Base-by-base conservation (phyloP, 2,329 filamentous ascomycete species). In the Calonectria honghensis region DNA sequence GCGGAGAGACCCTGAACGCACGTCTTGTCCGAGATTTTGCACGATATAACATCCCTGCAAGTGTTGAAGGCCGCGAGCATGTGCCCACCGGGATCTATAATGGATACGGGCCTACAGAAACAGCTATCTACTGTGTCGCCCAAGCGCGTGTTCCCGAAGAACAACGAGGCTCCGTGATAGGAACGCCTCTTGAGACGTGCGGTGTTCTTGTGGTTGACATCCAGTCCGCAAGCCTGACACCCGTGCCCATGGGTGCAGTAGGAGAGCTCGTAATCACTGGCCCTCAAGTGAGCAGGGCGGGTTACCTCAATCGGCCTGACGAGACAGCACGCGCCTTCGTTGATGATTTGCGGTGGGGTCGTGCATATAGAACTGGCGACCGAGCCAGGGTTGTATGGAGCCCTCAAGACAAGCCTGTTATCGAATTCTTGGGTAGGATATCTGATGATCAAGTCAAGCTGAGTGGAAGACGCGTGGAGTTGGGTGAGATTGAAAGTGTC, bases 261-360 rank as follows among this genome's bases (percentile, higher is more conserved):
- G 57, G 57, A 27, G 57, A 61, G 20, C 57, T 61, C 20, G 57
- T 61, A 7, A 61, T 61, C n/a, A 61, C 57, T 20, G 57, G 57
- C 11, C 35, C 57, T 2, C 57, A 61, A n/a, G 57, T 61, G 6
- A 61, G 57, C 35, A 61, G 13, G 29, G n/a, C 18, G 13, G 57
- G 57, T 14, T 61, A 61, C 24, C 57, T 61, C 9, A 61, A 61
- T 35, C 57, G 57, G 9, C 57, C 35, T 10, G 35, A 41, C 1
- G 57, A 61, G 24, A 61, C 57, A n/a, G 35, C 35, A 1, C 35
- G 35, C 13, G 35, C 57, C 4, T 61, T 61, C 6, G 24, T 61
- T n/a, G 27, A 61, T 6, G 35, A 61, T 41, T 13, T 16, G 13
- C n/a, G 14, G 29, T 61, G 57, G 57, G 57, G 57, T 10, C 57